phyloP scores from a whole-genome alignment of 805 yeast genomes.

The Starmerella potacharoeniae region DNA sequence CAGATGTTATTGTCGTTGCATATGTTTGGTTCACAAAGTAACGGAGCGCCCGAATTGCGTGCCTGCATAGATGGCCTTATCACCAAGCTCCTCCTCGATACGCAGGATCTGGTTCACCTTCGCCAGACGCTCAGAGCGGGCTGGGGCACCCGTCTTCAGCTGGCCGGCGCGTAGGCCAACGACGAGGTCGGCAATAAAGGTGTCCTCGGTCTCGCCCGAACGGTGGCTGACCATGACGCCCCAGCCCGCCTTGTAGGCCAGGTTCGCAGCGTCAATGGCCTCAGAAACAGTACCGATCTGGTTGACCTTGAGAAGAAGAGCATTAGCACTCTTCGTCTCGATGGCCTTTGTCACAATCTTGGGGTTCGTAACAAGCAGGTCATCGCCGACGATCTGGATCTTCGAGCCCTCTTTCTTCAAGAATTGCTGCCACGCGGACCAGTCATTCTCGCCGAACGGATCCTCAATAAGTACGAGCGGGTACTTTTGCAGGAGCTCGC shows the following conservation, averaged over 20 bases:
- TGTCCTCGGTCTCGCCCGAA: slow-evolving; percentile 99
- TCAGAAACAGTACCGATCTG: slow-evolving; percentile 96
- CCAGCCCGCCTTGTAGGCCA: slow-evolving; percentile 93
- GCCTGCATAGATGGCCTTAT: slow-evolving; percentile 94
- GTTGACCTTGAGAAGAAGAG: slow-evolving; percentile 92
- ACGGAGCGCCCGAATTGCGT: slow-evolving; percentile 44
- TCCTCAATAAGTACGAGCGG: slow-evolving; percentile 98
- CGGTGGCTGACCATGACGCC: slow-evolving; percentile 99
- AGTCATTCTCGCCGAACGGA: slow-evolving; percentile 99
- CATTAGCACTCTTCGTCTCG: slow-evolving; percentile 91
- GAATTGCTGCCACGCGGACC: slow-evolving; percentile 96
- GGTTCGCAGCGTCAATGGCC: slow-evolving; percentile 93
- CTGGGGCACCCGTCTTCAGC: slow-evolving; percentile 99
- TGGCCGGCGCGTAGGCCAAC: slow-evolving; percentile 98
- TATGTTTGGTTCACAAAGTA: too few relatives aligned
- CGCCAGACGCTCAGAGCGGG: slow-evolving; percentile 99
- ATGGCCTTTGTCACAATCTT: slow-evolving; percentile 87
- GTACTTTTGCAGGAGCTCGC: slow-evolving; percentile 68
- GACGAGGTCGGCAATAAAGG: slow-evolving; percentile 92
- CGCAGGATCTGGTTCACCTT: slow-evolving; percentile 96
- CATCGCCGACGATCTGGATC: slow-evolving; percentile 94
- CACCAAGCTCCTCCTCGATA: slow-evolving; percentile 97
- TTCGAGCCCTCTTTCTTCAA: slow-evolving; percentile 38
- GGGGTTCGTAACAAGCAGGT: slow-evolving; percentile 98
- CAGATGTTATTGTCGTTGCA: too few relatives aligned